phyloP scores from a whole-genome alignment of 305 asterid species.

The Fraxinus platypoda region DNA sequence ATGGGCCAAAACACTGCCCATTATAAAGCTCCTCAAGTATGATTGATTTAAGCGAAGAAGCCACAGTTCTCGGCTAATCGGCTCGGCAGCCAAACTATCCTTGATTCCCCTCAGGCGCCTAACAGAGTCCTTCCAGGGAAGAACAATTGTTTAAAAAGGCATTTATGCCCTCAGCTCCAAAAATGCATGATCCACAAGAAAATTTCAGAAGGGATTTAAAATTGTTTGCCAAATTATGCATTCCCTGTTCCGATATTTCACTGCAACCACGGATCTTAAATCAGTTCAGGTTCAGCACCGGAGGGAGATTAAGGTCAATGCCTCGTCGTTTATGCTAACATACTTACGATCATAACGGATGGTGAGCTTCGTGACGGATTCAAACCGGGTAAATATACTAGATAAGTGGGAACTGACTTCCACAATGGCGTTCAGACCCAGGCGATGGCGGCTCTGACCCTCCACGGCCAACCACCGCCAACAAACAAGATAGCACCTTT shows the following conservation, averaged over 20 bases:
- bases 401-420: conserved; percentile 16
- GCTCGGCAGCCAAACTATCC: conserved; percentile 23
- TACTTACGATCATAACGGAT: conserved; percentile 28
- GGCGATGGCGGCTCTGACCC: conserved; percentile 32
- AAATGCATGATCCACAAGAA: conserved; percentile 29
- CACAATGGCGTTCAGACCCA: conserved; percentile 17
- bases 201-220: conserved; percentile 27
- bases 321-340: conserved; percentile 26
- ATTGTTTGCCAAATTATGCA: conserved; percentile 24
- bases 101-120: conserved; percentile 25
- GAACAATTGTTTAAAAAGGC: conserved; percentile 25
- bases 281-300: conserved; percentile 23
- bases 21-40: conserved; percentile 24
- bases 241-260: conserved; percentile 27
- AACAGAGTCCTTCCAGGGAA: conserved; percentile 28
- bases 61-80: conserved; percentile 23
- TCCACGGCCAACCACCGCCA: conserved; percentile 30
- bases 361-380: conserved; percentile 27
- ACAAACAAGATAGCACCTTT: conserved; percentile 29
- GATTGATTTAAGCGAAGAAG: conserved; percentile 19
- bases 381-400: conserved; percentile 19
- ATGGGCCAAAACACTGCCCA: conserved; percentile 28
- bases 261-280: conserved; percentile 32
- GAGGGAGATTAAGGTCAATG: conserved; percentile 18
- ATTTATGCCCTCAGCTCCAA: conserved; percentile 34